Percentiles rank a stretch among this genome's conserved stretches.
These are phyloP conservation scores for Podila horticola DNA, from an alignment of 192 early-diverging fungal genomes.

Conservation along the genomic window DNA sequence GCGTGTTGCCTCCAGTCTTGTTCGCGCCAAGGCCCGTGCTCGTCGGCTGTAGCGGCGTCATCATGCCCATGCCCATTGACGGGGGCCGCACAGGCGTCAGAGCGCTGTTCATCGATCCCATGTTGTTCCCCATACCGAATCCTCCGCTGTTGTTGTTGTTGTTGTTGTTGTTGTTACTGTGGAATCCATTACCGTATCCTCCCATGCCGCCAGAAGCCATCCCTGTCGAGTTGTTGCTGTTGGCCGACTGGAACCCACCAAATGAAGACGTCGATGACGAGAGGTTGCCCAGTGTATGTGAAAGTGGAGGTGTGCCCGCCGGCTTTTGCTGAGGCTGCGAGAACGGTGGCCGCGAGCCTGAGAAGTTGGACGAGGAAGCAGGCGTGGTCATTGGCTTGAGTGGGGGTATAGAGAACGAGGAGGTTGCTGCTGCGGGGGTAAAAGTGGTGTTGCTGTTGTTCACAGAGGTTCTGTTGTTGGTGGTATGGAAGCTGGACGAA, in stretches of 20 bases:
- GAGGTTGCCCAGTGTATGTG: conserved; percentile 44
- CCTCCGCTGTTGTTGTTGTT: background rate
- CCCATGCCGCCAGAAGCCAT: conserved; percentile 34
- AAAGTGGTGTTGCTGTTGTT: background rate
- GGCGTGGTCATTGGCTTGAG: conserved; percentile 25
- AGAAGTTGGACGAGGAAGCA: conserved; percentile 8
- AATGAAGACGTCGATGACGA: conserved; percentile 40
- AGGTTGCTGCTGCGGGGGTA: conserved; percentile 21
- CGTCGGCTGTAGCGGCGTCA: conserved; percentile 41
- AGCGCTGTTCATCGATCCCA: conserved; percentile 10
- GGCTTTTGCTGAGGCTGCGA: conserved; percentile 52
- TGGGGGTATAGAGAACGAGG: conserved; percentile 49
- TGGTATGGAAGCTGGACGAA: background rate
- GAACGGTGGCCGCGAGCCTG: conserved; percentile 22
- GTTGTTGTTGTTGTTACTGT: background rate
- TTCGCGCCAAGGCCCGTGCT: conserved; percentile 13
- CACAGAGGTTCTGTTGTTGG: background rate
- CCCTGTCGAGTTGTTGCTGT: conserved; percentile 4
- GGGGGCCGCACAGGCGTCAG: conserved; percentile 21
- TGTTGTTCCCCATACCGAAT: conserved; percentile 9
- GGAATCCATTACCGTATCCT: conserved; percentile 17
- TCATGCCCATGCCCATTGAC: conserved; percentile 26
- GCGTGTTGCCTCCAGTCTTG: conserved; percentile 9
- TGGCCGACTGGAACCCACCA: conserved; percentile 46
- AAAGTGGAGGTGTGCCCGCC: conserved; percentile 35